A percentile compares a stretch with the other conserved stretches of the same genome.
Evolutionary conservation across 2,329 filamentous ascomycete genomes (phyloP).

Genomic region (Talaromyces albobiverticillius): DNA sequence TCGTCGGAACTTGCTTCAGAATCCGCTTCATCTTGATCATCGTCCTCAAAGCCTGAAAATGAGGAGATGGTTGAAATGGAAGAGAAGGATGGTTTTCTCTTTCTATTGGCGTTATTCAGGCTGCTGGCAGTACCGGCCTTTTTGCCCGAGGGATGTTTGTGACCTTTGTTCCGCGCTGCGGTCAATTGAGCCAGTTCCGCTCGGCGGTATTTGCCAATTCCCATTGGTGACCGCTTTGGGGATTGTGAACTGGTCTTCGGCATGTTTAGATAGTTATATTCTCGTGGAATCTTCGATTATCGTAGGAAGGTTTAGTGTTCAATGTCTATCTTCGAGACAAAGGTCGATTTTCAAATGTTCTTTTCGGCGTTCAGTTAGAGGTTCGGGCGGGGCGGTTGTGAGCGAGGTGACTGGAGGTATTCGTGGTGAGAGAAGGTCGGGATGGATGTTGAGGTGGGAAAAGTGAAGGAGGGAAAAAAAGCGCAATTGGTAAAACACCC

Average conservation of each 20-base stretch:
- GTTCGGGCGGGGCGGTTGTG: not conserved
- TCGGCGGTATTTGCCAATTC: conserved; percentile 23
- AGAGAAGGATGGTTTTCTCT: conserved; percentile 33
- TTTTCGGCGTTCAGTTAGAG: not conserved
- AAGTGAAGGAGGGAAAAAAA: not conserved
- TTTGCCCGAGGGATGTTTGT: conserved; percentile 24
- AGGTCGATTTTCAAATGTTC: not conserved
- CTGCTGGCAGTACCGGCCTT: conserved; percentile 24
- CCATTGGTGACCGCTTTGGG: conserved; percentile 27
- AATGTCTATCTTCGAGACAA: not conserved
- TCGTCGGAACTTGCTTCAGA: conserved; percentile 42
- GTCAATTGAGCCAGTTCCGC: conserved; percentile 23
- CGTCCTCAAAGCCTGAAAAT: conserved; percentile 33
- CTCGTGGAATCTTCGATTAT: not conserved
- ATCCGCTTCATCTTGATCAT: conserved; percentile 36
- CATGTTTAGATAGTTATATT: conserved; percentile 14
- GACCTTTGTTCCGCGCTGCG: conserved; percentile 19
- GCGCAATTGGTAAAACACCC: conserved; percentile 30
- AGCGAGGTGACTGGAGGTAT: conserved; percentile 17
- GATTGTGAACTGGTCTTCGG: conserved; percentile 23
- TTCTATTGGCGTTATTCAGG: conserved; percentile 24
- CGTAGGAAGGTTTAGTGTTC: not conserved
- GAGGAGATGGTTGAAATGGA: conserved; percentile 38
- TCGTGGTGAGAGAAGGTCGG: conserved; percentile 1
- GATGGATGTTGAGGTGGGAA: not conserved